phyloP scores from a whole-genome alignment of 202 grass and related monocot species.

The Bolboschoenoplectus hybrid region DNA sequence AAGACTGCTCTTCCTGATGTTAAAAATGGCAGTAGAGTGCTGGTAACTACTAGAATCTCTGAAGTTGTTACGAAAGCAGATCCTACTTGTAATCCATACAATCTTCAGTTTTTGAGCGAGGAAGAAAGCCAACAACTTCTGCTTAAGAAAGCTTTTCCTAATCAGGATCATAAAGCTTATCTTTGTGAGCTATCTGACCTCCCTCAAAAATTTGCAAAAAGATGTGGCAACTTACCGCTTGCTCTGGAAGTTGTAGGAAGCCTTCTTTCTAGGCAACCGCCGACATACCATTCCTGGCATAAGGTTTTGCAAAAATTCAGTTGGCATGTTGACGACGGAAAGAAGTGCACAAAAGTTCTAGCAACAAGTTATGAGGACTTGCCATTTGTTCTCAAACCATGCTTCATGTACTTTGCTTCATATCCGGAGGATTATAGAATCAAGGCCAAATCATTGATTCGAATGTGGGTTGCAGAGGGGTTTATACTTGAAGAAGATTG shows the following conservation, averaged over 20 bases:
- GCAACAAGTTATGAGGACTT: constrained; percentile 37
- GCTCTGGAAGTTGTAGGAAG: background rate
- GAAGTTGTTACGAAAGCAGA: too few relatives aligned
- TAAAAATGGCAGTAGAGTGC: too few relatives aligned
- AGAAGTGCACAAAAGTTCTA: background rate
- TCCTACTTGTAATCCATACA: too few relatives aligned
- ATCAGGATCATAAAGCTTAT: background rate
- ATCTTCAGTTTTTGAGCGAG: background rate
- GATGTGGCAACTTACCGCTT: too few relatives aligned
- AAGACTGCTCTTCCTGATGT: too few relatives aligned
- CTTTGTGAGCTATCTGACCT: background rate
- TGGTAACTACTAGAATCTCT: too few relatives aligned
- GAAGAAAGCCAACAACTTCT: constrained; percentile 21
- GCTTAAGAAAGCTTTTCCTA: constrained; percentile 4
- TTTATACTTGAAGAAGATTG: constrained; percentile 10
- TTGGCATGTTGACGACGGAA: background rate
- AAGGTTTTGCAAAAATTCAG: background rate
- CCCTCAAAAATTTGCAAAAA: background rate
- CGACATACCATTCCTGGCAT: background rate
- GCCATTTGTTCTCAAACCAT: constrained; percentile 30
- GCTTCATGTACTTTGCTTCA: constrained; percentile 35
- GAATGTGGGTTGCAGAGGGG: constrained; percentile 54
- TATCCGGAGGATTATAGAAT: constrained; percentile 44
- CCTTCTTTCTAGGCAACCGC: background rate
- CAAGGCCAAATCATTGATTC: constrained; percentile 42